Percentiles rank a stretch among this genome's conserved stretches.
Evolutionary conservation across 2,329 filamentous ascomycete genomes (phyloP).

Genomic region (Talaromyces sp.): DNA sequence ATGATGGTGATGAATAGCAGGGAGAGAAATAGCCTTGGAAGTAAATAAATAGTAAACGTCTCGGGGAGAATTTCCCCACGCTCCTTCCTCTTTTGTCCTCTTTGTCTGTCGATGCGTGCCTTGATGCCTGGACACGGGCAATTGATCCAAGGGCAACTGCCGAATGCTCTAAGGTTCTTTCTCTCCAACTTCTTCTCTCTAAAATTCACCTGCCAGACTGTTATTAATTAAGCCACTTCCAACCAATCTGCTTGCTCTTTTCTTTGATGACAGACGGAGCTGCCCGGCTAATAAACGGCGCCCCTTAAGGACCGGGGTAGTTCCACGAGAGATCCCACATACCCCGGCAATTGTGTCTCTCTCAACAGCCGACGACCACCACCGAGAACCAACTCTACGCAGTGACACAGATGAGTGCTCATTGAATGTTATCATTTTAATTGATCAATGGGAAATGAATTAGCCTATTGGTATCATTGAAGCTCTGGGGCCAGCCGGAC

Average conservation of each 20-base stretch:
- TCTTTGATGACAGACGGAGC: neutral
- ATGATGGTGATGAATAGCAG: neutral
- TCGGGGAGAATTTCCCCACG: conserved; percentile 2
- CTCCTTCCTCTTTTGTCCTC: neutral
- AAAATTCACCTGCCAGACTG: neutral
- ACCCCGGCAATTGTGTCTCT: neutral
- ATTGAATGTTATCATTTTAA: neutral
- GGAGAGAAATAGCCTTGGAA: no score
- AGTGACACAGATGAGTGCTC: neutral
- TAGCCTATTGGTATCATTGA: neutral
- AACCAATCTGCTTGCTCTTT: neutral
- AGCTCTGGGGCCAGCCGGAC: neutral
- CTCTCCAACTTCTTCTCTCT: neutral
- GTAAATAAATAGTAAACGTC: neutral
- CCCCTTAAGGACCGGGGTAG: neutral
- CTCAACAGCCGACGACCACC: neutral
- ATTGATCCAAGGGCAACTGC: neutral
- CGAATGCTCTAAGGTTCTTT: neutral
- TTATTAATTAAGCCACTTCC: neutral
- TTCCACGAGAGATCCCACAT: neutral
- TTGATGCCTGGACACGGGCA: neutral
- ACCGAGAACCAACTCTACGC: neutral
- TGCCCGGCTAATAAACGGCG: neutral
- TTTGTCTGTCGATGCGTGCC: neutral
- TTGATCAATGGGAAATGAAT: neutral